Conservation (phyloP, 164 flowering plant species). For the Aristolochia contorta region DNA sequence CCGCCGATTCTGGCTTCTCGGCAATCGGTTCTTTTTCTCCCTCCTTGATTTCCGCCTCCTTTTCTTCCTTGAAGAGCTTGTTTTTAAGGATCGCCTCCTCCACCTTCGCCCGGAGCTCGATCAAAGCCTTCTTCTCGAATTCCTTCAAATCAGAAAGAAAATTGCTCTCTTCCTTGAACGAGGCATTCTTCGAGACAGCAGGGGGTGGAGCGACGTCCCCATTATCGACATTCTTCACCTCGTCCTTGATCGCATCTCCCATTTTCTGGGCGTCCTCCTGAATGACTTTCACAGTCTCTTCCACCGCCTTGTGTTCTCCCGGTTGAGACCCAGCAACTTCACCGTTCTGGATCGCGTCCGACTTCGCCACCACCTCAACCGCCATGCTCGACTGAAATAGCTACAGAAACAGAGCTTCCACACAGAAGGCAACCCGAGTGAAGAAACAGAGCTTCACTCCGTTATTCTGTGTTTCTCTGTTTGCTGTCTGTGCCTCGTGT, state of each 20-base stretch:
- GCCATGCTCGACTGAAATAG: background rate
- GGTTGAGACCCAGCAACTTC: constrained; percentile 1
- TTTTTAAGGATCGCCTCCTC: constrained; percentile 57
- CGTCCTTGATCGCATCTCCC: constrained; percentile 4
- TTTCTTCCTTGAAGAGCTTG: constrained; percentile 19
- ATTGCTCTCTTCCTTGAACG: constrained; percentile 58
- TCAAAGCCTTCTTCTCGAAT: constrained; percentile 55
- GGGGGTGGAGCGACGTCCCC: constrained; percentile 9
- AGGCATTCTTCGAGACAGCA: constrained; percentile 35
- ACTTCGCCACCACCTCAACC: constrained; percentile 4
- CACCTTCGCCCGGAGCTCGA: constrained; percentile 43
- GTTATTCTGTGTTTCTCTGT: background rate
- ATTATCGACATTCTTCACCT: background rate
- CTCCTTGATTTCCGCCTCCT: background rate
- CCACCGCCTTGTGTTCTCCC: constrained; percentile 3
- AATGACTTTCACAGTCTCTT: background rate
- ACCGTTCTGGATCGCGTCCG: constrained; percentile 11
- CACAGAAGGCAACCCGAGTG: background rate
- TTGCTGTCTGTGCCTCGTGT: background rate
- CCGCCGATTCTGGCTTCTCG: background rate
- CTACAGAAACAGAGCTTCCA: background rate
- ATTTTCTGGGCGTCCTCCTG: constrained; percentile 5
- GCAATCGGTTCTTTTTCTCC: background rate
- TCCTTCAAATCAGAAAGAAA: constrained; percentile 54
- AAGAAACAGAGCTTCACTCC: too few relatives aligned